phyloP scores from a whole-genome alignment of 1,284 basidiomycete genomes.

The Cryptococcus wingfieldii region DNA sequence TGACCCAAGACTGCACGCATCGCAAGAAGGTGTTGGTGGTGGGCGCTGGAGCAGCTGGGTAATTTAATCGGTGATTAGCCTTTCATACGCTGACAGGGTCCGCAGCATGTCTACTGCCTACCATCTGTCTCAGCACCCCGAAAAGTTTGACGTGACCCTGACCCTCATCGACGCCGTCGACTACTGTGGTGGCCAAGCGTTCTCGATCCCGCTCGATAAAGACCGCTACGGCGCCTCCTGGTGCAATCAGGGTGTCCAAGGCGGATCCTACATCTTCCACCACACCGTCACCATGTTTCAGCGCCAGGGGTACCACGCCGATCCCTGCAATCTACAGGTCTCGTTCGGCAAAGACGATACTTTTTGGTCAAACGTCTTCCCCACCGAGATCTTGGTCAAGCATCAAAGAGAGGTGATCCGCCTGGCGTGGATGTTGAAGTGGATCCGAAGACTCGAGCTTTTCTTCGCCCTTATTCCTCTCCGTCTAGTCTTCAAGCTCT shows the following conservation, averaged over 20 bases:
- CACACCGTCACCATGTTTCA: constrained; percentile 60
- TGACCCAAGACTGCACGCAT: no score
- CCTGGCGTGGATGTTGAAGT: constrained; percentile 57
- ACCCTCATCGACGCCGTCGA: constrained; percentile 50
- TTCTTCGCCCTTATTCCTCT: constrained; percentile 60
- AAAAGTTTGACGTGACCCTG: background rate
- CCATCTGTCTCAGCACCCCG: background rate
- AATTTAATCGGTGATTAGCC: background rate
- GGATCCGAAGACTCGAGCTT: constrained; percentile 56
- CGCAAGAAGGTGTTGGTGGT: background rate
- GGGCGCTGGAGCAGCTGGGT: background rate
- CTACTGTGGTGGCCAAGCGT: constrained; percentile 60
- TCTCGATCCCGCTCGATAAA: constrained; percentile 56
- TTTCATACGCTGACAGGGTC: background rate
- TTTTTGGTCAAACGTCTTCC: constrained; percentile 66
- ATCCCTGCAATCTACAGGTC: constrained; percentile 56
- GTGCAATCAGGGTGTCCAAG: constrained; percentile 59
- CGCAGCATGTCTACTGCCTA: background rate
- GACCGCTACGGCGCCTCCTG: constrained; percentile 55
- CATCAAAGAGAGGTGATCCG: constrained; percentile 57
- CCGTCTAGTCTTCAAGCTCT: constrained; percentile 58
- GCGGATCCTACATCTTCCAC: constrained; percentile 57
- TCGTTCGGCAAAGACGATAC: constrained; percentile 59
- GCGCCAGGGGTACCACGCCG: constrained; percentile 55
- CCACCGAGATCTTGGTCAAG: constrained; percentile 55